Conservation (phyloP, 2,329 filamentous ascomycete genomes). For the Fusarium xylarioides region DNA sequence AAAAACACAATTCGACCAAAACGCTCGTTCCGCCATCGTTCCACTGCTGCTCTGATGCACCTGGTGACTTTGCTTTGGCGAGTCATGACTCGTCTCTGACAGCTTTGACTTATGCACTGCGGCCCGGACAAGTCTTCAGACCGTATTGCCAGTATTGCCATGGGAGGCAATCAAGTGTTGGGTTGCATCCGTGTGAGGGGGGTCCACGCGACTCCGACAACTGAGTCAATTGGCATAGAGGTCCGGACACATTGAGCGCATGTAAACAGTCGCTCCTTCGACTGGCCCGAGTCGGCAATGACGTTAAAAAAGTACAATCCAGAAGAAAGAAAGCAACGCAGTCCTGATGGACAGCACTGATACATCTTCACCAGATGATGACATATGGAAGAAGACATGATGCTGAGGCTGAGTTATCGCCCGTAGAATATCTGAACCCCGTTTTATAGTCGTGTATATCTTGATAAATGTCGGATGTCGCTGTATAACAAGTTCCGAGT, state of each 20-base stretch:
- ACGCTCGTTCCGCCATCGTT: slow-evolving; percentile 5
- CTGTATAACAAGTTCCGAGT: background rate
- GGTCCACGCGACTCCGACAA: background rate
- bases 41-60: slow-evolving; percentile 15
- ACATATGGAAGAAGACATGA: background rate
- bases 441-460: slow-evolving; percentile 1
- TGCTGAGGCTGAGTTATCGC: background rate
- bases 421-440: background rate
- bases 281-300: slow-evolving; percentile 1
- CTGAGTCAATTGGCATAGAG: background rate
- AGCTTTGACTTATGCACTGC: slow-evolving; percentile 7
- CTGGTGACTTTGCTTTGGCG: slow-evolving; percentile 3
- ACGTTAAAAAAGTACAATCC: background rate
- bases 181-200: background rate
- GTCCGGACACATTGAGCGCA: slow-evolving; percentile 5
- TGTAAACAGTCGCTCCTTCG: background rate
- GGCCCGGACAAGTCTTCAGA: background rate
- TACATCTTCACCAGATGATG: background rate
- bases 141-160: background rate
- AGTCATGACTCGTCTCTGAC: slow-evolving; percentile 23
- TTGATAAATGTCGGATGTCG: background rate
- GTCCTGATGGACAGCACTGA: background rate
- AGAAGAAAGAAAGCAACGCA: background rate
- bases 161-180: background rate
- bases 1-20: slow-evolving; percentile 22